phyloP scores from a whole-genome alignment of 2,329 filamentous ascomycete species.

The Lasiodiplodia sp. region DNA sequence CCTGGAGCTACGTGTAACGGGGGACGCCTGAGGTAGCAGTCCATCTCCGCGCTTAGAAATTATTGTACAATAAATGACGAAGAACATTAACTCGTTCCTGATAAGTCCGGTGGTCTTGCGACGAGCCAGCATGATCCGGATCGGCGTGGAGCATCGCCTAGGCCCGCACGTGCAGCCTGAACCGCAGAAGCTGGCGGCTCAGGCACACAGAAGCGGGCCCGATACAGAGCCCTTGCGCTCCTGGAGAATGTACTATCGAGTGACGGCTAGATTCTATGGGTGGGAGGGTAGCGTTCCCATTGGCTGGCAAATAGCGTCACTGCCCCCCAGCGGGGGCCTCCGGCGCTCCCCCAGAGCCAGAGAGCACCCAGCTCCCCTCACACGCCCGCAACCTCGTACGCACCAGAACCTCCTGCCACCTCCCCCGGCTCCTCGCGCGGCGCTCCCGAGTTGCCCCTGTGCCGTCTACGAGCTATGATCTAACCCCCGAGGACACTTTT shows the following conservation, averaged over 20 bases:
- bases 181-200: conserved; percentile 3
- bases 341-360: conserved; percentile 11
- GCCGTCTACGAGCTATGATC: conserved; percentile 1
- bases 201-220: background rate
- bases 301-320: conserved; percentile 10
- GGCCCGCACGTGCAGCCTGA: conserved; percentile 5
- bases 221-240: background rate
- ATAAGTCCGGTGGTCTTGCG: background rate
- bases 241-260: background rate
- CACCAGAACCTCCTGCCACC: background rate
- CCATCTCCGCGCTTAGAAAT: background rate
- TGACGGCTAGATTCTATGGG: background rate
- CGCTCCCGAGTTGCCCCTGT: background rate
- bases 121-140: background rate
- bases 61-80: conserved; percentile 12
- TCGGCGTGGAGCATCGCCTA: conserved; percentile 1
- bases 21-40: background rate
- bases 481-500: background rate
- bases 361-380: conserved; percentile 22
- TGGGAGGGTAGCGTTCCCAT: conserved; percentile 2
- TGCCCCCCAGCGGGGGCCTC: conserved; percentile 17
- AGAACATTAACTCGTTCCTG: background rate
- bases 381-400: conserved; percentile 14
- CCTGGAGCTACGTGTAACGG: background rate
- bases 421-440: background rate